These are phyloP conservation scores for Phytophthora ramorum DNA, from an alignment of 352 stramenopile genomes.

Conservation along the genomic window DNA sequence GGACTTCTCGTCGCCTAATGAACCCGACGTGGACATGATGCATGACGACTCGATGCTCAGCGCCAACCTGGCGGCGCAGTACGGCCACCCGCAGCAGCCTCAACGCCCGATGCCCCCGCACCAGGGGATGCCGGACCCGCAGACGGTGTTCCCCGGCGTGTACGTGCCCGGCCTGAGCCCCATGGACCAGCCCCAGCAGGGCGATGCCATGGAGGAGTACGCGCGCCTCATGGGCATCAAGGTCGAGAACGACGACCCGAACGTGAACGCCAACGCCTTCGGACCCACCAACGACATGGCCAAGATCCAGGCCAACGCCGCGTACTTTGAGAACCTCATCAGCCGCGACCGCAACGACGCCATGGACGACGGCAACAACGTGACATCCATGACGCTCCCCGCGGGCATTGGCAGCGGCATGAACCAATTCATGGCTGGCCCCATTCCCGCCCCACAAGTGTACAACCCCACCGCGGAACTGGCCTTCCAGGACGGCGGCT, in stretches of 20 bases:
- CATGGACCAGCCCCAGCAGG: constrained; percentile 57
- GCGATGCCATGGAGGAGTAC: constrained; percentile 80
- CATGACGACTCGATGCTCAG: constrained; percentile 67
- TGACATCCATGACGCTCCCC: constrained; percentile 72
- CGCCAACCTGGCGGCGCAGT: constrained; percentile 57
- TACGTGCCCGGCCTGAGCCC: constrained; percentile 55
- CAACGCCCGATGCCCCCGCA: constrained; percentile 21
- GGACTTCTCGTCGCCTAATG: constrained; percentile 61
- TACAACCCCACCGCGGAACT: constrained; percentile 69
- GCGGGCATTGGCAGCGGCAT: constrained; percentile 73
- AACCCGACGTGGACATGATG: constrained; percentile 83
- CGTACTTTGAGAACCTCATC: constrained; percentile 84
- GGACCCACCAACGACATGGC: constrained; percentile 46
- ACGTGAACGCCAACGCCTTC: constrained; percentile 49
- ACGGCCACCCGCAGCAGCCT: constrained; percentile 40
- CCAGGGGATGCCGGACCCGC: constrained; percentile 18
- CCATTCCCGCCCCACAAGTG: constrained; percentile 37
- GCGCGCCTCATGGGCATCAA: constrained; percentile 87
- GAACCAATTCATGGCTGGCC: constrained; percentile 52
- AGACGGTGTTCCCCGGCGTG: constrained; percentile 47
- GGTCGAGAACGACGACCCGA: constrained; percentile 61
- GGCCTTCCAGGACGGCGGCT: constrained; percentile 65
- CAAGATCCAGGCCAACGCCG: constrained; percentile 85
- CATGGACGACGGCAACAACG: constrained; percentile 57
- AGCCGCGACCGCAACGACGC: constrained; percentile 53